These are phyloP conservation scores for Diplosphaera chodatii DNA, from an alignment of 139 green algal genomes.

Conservation along the genomic window DNA sequence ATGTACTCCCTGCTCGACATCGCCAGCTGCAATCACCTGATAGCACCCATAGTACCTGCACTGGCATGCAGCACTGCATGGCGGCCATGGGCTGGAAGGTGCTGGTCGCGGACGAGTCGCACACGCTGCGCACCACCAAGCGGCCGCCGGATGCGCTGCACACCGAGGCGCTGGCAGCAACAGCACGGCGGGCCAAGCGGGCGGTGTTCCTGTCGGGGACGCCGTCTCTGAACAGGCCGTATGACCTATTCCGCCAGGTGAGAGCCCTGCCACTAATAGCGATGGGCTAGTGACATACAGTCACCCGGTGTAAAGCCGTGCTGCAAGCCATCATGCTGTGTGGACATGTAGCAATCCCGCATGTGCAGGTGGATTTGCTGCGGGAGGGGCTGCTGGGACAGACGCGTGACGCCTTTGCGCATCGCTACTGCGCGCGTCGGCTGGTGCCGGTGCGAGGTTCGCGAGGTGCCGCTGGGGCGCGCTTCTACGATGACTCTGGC, in stretches of 20 bases:
- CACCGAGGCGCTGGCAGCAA: slow-evolving; percentile 57
- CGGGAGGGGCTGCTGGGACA: slow-evolving; percentile 65
- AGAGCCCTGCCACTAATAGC: no score
- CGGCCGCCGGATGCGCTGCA: slow-evolving; percentile 46
- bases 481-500: slow-evolving; percentile 48
- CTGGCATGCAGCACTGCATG: slow-evolving; percentile 55
- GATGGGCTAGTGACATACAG: no score
- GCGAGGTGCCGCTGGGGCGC: slow-evolving; percentile 5
- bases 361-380: slow-evolving; percentile 67
- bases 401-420: slow-evolving; percentile 69
- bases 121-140: slow-evolving; percentile 72
- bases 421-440: slow-evolving; percentile 61
- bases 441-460: slow-evolving; percentile 37
- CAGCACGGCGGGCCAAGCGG: slow-evolving; percentile 30
- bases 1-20: no score
- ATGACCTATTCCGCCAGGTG: slow-evolving; percentile 79
- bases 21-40: no score
- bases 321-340: no score
- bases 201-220: slow-evolving; percentile 83
- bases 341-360: neutral
- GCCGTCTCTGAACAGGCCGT: slow-evolving; percentile 76
- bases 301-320: no score
- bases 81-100: slow-evolving; percentile 55
- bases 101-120: slow-evolving; percentile 77
- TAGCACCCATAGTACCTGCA: no score